phyloP scores from a whole-genome alignment of 306 rosid species.

The Amphicarpaea edgeworthii region DNA sequence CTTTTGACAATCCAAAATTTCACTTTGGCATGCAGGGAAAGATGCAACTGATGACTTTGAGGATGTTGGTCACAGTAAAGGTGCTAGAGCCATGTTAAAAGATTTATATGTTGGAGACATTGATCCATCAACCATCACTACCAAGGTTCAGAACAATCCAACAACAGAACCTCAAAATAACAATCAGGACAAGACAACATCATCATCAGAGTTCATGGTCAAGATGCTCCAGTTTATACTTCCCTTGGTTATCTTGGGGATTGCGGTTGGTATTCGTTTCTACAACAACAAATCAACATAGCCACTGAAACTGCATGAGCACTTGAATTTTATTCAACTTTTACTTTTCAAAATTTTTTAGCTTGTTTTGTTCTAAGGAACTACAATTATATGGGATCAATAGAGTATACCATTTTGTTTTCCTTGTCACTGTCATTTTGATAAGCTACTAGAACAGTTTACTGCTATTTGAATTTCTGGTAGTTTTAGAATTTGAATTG shows the following conservation, averaged over 20 bases:
- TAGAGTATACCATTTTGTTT: slow-evolving; percentile 17
- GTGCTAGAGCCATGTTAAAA: slow-evolving; percentile 73
- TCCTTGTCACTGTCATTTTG: slow-evolving; percentile 29
- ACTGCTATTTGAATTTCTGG: neutral
- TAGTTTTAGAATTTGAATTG: slow-evolving; percentile 6
- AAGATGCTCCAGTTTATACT: slow-evolving; percentile 73
- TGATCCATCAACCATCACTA: slow-evolving; percentile 56
- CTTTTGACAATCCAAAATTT: slow-evolving; percentile 8
- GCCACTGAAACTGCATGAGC: slow-evolving; percentile 12
- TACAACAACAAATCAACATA: slow-evolving; percentile 58
- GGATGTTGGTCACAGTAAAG: slow-evolving; percentile 78
- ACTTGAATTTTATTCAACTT: neutral
- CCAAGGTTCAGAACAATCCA: slow-evolving; percentile 53
- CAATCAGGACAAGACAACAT: slow-evolving; percentile 59
- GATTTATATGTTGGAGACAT: slow-evolving; percentile 73
- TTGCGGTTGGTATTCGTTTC: slow-evolving; percentile 69
- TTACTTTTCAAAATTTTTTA: neutral
- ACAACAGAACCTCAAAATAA: slow-evolving; percentile 65
- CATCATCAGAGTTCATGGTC: slow-evolving; percentile 53
- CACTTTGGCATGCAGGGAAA: slow-evolving; percentile 60
- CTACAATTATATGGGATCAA: slow-evolving; percentile 6
- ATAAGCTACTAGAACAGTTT: slow-evolving; percentile 10
- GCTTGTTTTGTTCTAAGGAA: slow-evolving; percentile 33
- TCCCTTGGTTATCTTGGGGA: slow-evolving; percentile 71
- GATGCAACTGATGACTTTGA: slow-evolving; percentile 86